phyloP scores from a whole-genome alignment of 2,329 filamentous ascomycete genomes.

The Whalleya microplaca region DNA sequence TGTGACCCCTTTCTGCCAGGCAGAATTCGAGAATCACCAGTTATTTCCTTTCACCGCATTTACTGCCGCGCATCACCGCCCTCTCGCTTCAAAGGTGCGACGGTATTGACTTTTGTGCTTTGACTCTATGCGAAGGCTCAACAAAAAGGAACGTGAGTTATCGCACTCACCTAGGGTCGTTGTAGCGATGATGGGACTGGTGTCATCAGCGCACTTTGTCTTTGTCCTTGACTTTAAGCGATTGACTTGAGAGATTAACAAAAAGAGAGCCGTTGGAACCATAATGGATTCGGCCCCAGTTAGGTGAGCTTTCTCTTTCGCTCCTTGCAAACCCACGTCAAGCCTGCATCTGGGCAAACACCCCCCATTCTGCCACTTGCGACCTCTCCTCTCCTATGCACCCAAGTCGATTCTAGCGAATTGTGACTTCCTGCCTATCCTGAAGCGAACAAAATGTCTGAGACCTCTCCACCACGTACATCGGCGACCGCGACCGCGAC shows the following conservation, averaged over 20 bases:
- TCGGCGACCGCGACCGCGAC: conserved; percentile 11
- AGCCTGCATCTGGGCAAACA: conserved; percentile 6
- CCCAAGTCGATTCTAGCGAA: not conserved
- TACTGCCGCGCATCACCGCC: not conserved
- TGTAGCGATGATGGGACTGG: not conserved
- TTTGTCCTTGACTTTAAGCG: conserved; percentile 28
- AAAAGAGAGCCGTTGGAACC: not conserved
- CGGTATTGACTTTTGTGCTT: conserved; percentile 29
- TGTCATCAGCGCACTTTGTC: conserved; percentile 22
- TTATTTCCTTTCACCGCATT: not conserved
- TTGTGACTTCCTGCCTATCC: not conserved
- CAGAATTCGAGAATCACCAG: not conserved
- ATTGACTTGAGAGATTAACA: conserved; percentile 13
- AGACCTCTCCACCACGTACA: not conserved
- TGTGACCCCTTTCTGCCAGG: not conserved
- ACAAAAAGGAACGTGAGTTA: conserved; percentile 8
- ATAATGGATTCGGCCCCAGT: conserved; percentile 37
- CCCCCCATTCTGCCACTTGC: not conserved
- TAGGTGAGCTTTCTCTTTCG: conserved; percentile 33
- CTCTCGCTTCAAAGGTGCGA: not conserved
- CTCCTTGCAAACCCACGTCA: conserved; percentile 8
- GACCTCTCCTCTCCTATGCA: not conserved
- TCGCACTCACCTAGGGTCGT: not conserved
- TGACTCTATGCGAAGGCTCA: conserved; percentile 27
- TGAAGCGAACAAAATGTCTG: conserved; percentile 4